A percentile compares a stretch with the other conserved stretches of the same genome.
Conservation (phyloP, 2,329 filamentous ascomycete species). For the Arachnomyces sp. region DNA sequence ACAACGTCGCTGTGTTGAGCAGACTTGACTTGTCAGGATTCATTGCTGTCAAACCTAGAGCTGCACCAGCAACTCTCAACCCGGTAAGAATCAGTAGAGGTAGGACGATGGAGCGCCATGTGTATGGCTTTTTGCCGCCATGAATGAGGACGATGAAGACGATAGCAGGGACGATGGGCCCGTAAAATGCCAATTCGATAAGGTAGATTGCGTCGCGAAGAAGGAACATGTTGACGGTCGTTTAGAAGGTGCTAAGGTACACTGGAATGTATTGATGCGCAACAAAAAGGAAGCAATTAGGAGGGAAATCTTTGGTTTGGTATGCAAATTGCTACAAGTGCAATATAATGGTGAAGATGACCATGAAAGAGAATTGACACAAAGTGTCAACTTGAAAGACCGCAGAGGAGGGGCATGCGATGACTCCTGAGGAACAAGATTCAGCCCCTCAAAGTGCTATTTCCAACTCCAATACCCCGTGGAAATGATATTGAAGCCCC, state of each 20-base stretch:
- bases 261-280: too few relatives aligned
- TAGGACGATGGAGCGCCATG: constrained; percentile 14
- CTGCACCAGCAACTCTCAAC: constrained; percentile 9
- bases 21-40: constrained; percentile 10
- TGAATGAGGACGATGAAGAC: constrained; percentile 12
- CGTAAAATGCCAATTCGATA: constrained; percentile 14
- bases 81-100: constrained; percentile 11
- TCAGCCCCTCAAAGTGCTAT: background rate
- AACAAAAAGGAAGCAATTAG: too few relatives aligned
- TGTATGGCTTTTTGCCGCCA: constrained; percentile 11
- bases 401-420: background rate
- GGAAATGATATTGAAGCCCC: too few relatives aligned
- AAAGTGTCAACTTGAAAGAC: constrained; percentile 1
- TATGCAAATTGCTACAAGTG: too few relatives aligned
- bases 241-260: too few relatives aligned
- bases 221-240: constrained; percentile 9
- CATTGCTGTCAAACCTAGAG: constrained; percentile 10
- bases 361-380: constrained; percentile 3
- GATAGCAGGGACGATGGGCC: constrained; percentile 10
- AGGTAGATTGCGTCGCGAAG: constrained; percentile 13
- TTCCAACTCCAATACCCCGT: too few relatives aligned
- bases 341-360: constrained; percentile 4
- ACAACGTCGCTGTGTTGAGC: constrained; percentile 10
- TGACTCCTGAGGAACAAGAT: constrained; percentile 4
- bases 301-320: too few relatives aligned